Evolutionary conservation across 2,329 filamentous ascomycete genomes (phyloP), one percentile per base, ranked within the genome.

Genomic region (Aspergillus pseudonomiae): DNA sequence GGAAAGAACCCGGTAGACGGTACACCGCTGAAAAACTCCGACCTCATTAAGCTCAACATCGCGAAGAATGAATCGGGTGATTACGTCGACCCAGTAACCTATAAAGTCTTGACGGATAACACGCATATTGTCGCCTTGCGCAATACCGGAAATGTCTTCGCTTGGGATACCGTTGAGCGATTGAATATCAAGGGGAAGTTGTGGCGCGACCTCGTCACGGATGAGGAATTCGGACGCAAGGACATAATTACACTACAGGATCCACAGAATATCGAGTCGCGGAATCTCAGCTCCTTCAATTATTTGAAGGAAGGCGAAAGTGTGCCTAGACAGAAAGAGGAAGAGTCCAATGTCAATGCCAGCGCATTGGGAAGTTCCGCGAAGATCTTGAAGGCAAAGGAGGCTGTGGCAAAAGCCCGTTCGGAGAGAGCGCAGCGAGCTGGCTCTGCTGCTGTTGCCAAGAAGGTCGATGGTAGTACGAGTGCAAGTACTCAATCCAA

Each of bases 231-330:
- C 73, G 87, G 87, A 34, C 87, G 95, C 66, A 91, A 91, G 71
- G 95, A 99, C 78, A 94, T 99, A 65, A 96, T 99, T 73, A 97
- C 93, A 0, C 82, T 99, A 11, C 96, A 99, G 76, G 95, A 99
- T 75, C 95, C 95, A 12, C 94, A 97, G 75, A 97, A 97, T 76
- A 83, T 95, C 24, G 89, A 91, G 61, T 88, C 89, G 61, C 83
- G 94, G 68, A 91, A 98, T 76, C 83, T 97, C 66, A 93, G 89
- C 78, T 88, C 89, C 53, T 99, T 97, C 83, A 94, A 95, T 75
- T 94, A 93, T 71, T 79, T 99, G 60, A 88, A 93, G 72, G 93
- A 98, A 26, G 94, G 95, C 10, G 86, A 88, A 57, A 88, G 86
- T 4, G 84, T 91, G 67, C 85, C 86, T 50, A 89, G 91, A 74